Conservation (phyloP, 768 basidiomycete genomes). For the Lactarius akahatsu region DNA sequence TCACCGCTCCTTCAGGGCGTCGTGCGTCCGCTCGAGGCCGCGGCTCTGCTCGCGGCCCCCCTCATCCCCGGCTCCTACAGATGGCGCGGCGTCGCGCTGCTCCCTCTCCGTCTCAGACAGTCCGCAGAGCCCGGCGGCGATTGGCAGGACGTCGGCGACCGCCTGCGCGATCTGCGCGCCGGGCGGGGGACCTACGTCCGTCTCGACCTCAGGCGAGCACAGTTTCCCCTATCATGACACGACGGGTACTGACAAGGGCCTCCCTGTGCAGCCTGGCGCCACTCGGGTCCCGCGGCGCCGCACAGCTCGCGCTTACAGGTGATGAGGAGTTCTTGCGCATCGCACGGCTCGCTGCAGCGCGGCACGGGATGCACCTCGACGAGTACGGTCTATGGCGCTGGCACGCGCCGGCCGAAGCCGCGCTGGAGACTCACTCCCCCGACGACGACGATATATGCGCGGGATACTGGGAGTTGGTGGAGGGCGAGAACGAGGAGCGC, state of each 20-base stretch:
- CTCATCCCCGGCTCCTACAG: constrained; percentile 36
- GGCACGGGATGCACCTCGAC: constrained; percentile 51
- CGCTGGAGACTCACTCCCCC: constrained; percentile 1
- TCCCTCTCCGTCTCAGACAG: constrained; percentile 37
- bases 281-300: constrained; percentile 50
- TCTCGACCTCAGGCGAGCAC: constrained; percentile 32
- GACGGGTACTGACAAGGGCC: too few relatives aligned
- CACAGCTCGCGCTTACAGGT: constrained; percentile 55
- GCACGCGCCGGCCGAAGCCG: constrained; percentile 32
- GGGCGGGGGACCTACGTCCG: constrained; percentile 32
- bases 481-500: constrained; percentile 24
- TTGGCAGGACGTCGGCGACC: constrained; percentile 35
- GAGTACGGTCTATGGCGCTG: constrained; percentile 68
- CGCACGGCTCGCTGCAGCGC: constrained; percentile 44
- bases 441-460: neutral
- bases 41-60: constrained; percentile 46
- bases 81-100: constrained; percentile 54
- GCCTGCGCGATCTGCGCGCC: constrained; percentile 33
- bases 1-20: constrained; percentile 41
- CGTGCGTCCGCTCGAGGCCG: constrained; percentile 43
- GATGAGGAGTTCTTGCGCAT: constrained; percentile 49
- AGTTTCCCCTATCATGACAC: too few relatives aligned
- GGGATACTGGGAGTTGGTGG: constrained; percentile 28
- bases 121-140: constrained; percentile 12
- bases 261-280: constrained; percentile 42